These are phyloP conservation scores for Fagus sylvatica DNA, from an alignment of 306 rosid species.

Conservation along the genomic window DNA sequence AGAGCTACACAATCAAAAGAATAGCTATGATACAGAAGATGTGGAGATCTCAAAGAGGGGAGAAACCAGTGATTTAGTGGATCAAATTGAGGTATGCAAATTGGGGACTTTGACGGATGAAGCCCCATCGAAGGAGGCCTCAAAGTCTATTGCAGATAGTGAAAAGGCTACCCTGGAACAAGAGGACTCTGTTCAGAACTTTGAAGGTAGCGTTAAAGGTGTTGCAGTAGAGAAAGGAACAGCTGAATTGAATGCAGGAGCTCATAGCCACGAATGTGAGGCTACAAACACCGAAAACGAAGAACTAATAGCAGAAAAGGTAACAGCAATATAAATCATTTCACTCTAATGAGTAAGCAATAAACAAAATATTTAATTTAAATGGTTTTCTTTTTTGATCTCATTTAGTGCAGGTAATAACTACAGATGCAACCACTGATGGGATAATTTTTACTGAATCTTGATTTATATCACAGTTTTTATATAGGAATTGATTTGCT, in stretches of 20 bases:
- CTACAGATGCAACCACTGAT: neutral
- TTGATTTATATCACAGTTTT: neutral
- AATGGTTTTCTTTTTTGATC: neutral
- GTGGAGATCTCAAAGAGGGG: neutral
- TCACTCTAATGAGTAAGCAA: neutral
- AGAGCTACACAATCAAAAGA: slow-evolving; percentile 11
- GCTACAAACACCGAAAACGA: slow-evolving; percentile 4
- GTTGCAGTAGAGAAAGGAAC: slow-evolving; percentile 16
- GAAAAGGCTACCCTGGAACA: slow-evolving; percentile 8
- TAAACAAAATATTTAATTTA: neutral
- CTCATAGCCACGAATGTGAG: slow-evolving; percentile 1
- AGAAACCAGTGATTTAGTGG: slow-evolving; percentile 2
- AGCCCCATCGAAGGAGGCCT: neutral
- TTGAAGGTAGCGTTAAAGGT: slow-evolving; percentile 7
- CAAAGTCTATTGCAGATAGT: slow-evolving; percentile 3
- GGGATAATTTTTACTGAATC: neutral
- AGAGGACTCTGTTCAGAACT: slow-evolving; percentile 3
- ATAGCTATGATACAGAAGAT: slow-evolving; percentile 10
- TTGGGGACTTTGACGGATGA: slow-evolving; percentile 1
- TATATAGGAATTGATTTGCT: neutral
- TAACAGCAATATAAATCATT: neutral
- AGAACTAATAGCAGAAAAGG: slow-evolving; percentile 23
- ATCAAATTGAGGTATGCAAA: slow-evolving; percentile 10
- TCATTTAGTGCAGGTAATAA: neutral
- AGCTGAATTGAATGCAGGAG: slow-evolving; percentile 9